A percentile compares a stretch with the other conserved stretches of the same genome.
Evolutionary conservation across 306 rosid species (phyloP).

Genomic region (Prunus campanulata): DNA sequence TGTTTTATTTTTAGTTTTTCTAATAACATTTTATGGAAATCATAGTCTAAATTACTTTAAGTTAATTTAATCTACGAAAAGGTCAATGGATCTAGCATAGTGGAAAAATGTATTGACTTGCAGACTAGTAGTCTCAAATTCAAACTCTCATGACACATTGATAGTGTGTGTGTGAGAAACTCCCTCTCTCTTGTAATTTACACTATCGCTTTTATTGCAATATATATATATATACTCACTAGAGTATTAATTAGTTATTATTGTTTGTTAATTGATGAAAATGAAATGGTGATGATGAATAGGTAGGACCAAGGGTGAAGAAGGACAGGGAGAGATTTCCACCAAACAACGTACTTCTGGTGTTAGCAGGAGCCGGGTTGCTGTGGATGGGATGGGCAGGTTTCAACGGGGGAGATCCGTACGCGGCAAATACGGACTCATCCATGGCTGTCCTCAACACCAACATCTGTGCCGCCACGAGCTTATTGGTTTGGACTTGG

Average conservation of each 20-base stretch:
- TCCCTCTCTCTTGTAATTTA: rapidly evolving
- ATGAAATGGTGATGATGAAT: neutral
- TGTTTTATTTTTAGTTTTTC: too few relatives aligned
- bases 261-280: too few relatives aligned
- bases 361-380: constrained; percentile 63
- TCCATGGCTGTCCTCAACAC: constrained; percentile 76
- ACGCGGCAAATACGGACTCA: constrained; percentile 58
- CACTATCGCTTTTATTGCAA: too few relatives aligned
- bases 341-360: constrained; percentile 64
- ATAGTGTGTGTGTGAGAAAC: too few relatives aligned
- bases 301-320: constrained; percentile 66
- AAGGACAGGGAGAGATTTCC: constrained; percentile 70
- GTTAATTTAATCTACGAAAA: too few relatives aligned
- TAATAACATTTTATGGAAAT: too few relatives aligned
- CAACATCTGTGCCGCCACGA: constrained; percentile 72
- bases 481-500: constrained; percentile 65
- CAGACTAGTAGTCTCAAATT: rapidly evolving
- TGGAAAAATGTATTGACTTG: rapidly evolving
- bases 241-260: too few relatives aligned
- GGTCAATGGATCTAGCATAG: too few relatives aligned
- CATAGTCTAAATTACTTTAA: too few relatives aligned
- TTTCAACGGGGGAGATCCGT: constrained; percentile 81
- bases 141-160: rapidly evolving
- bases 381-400: constrained; percentile 84
- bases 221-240: too few relatives aligned